Percentiles rank a stretch among this genome's conserved stretches.
Evolutionary conservation across 257 asterid genomes (phyloP).

Genomic region (Verbena officinalis): DNA sequence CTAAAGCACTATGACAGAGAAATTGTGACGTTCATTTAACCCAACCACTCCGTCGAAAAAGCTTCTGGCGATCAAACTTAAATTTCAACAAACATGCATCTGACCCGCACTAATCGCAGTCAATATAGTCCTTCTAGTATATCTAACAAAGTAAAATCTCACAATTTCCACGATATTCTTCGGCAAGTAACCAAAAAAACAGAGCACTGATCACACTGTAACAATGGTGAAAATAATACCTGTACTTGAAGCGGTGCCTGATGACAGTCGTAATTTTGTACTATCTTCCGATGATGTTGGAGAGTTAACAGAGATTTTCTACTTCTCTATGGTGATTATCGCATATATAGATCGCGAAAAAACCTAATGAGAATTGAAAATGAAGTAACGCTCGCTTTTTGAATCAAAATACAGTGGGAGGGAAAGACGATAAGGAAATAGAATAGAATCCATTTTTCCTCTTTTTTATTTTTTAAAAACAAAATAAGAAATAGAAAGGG

Average conservation of each 20-base stretch:
- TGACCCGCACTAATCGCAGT: background rate
- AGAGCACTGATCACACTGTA: slow-evolving; percentile 6
- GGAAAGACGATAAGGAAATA: slow-evolving; percentile 34
- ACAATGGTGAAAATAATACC: slow-evolving; percentile 20
- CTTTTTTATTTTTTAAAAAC: background rate
- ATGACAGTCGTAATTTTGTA: slow-evolving; percentile 14
- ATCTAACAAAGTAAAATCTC: background rate
- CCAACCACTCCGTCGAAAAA: background rate
- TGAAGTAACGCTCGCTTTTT: slow-evolving; percentile 38
- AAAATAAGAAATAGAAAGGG: background rate
- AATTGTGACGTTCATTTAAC: background rate
- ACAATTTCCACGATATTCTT: background rate
- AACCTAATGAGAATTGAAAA: slow-evolving; percentile 24
- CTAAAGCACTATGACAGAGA: background rate
- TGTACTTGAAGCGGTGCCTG: slow-evolving; percentile 24
- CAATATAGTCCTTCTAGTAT: background rate
- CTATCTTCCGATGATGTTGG: slow-evolving; percentile 19
- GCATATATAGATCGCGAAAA: slow-evolving; percentile 12
- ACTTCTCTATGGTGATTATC: background rate
- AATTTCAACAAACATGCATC: slow-evolving; percentile 12
- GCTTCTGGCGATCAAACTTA: background rate
- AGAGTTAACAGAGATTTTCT: slow-evolving; percentile 8
- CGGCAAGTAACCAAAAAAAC: background rate
- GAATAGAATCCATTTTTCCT: no score
- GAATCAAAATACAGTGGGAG: slow-evolving; percentile 35